Base-by-base conservation (phyloP, 768 basidiomycete genomes). In the Tricholoma flavovirens region DNA sequence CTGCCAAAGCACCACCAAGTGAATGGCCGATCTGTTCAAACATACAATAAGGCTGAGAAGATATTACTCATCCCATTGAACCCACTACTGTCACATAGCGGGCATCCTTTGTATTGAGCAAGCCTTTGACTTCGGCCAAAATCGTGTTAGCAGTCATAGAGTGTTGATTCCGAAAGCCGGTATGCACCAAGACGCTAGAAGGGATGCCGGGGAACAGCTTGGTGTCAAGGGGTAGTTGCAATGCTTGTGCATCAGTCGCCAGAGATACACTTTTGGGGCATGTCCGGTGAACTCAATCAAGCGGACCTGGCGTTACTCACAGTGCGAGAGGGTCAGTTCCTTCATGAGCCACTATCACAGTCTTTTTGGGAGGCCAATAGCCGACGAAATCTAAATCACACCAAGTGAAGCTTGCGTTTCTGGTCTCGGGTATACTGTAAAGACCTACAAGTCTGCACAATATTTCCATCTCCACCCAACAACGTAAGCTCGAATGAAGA, bases 301-400 rank as follows among this genome's bases (percentile, higher is more conserved):
- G 43, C 17, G 22, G 43, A 19, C 42, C 3, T 14, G 8, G 19
- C 19, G 5, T 42, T 19, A 42, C 75, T 67, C 59, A 83, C 83
- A 85, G 61, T 53, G 78, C 65, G 0, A 68, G 74, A 11, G 82
- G 79, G 56, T 85, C 79, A 3, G 84, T 85, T 5, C 83, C 83
- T 63, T 85, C 73, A 60, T 84, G 83, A 1, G 78, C 78, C 6
- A 84, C 80, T 21, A 85, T 74, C 38, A 84, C 74, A 2, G 81
- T 70, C 48, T 77, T 72, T 56, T 77, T 66, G 5, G 69, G 58
- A 1, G 78, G 76, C 72, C 79, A 83, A 59, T 77, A 82, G 6
- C 83, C 84, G 24, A 83, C 81, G 61, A 75, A 83, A 59, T 70
- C 81, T 83, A 14, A 11, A 48, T n/a, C 49, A 26, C 30, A 19